phyloP scores from a whole-genome alignment of 768 basidiomycete genomes.

The Tylopilus balloui region DNA sequence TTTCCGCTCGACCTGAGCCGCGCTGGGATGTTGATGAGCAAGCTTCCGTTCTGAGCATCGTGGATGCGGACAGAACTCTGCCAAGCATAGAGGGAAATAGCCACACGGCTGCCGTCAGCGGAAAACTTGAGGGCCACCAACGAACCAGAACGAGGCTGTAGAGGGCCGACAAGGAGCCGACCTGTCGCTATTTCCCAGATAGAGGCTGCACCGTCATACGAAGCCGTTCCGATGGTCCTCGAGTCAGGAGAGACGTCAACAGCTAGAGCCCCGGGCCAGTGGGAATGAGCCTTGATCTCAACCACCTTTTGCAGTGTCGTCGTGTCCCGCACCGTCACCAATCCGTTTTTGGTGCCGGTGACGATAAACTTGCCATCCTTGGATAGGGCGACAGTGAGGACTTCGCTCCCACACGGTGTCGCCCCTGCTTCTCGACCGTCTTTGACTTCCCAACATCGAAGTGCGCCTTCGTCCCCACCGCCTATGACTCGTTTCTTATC shows the following conservation, averaged over 20 bases:
- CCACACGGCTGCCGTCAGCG: constrained; percentile 2
- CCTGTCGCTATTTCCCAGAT: constrained; percentile 16
- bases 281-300: constrained; percentile 10
- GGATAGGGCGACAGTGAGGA: constrained; percentile 9
- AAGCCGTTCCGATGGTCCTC: constrained; percentile 8
- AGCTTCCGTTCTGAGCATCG: constrained; percentile 2
- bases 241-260: constrained; percentile 16
- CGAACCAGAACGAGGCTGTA: constrained; percentile 1
- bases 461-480: constrained; percentile 10
- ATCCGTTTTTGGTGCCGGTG: constrained; percentile 12
- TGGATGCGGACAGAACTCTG: constrained; percentile 12
- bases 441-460: constrained; percentile 7
- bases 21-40: constrained; percentile 8
- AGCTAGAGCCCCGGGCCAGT: constrained; percentile 13
- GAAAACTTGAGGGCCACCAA: constrained; percentile 15
- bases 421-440: neutral
- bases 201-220: constrained; percentile 7
- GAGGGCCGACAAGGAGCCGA: constrained; percentile 6
- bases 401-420: constrained; percentile 1
- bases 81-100: constrained; percentile 2
- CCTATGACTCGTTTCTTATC: constrained; percentile 1
- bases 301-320: neutral
- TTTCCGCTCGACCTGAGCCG: constrained; percentile 12
- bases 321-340: constrained; percentile 10
- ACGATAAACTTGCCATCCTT: constrained; percentile 9